Conservation (phyloP, 2,329 filamentous ascomycete genomes). For the Stemphylium lycopersici region DNA sequence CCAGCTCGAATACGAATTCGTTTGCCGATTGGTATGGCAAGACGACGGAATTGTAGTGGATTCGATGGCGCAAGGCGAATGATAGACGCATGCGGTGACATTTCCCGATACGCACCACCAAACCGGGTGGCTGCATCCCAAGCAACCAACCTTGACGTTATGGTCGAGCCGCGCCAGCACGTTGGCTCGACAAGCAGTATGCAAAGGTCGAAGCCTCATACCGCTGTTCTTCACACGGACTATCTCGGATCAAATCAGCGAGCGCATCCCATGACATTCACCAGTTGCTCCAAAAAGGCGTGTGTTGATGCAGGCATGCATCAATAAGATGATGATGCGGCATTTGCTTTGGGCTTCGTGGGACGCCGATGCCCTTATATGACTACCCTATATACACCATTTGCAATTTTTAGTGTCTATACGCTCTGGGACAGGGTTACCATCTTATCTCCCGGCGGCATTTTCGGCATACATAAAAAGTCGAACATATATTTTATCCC, state of each 20-base stretch:
- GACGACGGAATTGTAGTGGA: slow-evolving; percentile 16
- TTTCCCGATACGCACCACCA: slow-evolving; percentile 2
- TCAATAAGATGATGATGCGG: not conserved
- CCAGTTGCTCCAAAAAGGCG: not conserved
- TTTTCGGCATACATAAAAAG: slow-evolving; percentile 16
- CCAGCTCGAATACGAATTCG: slow-evolving; percentile 28
- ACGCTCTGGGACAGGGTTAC: slow-evolving; percentile 20
- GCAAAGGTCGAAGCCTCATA: slow-evolving; percentile 19
- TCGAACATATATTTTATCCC: slow-evolving; percentile 11
- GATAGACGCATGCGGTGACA: slow-evolving; percentile 1
- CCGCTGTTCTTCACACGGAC: slow-evolving; percentile 11
- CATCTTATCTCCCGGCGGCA: slow-evolving; percentile 10
- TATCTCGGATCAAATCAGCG: slow-evolving; percentile 18
- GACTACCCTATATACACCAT: slow-evolving; percentile 30
- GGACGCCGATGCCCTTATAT: slow-evolving; percentile 16
- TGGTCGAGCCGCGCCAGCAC: slow-evolving; percentile 9
- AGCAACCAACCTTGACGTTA: not conserved
- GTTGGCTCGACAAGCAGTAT: slow-evolving; percentile 12
- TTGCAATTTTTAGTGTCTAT: slow-evolving; percentile 34
- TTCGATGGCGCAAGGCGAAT: slow-evolving; percentile 3
- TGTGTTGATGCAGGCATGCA: slow-evolving; percentile 2
- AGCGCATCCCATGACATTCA: slow-evolving; percentile 13
- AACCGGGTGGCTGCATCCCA: slow-evolving; percentile 1
- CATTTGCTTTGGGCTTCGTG: slow-evolving; percentile 12
- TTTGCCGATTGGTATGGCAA: slow-evolving; percentile 41